phyloP scores from a whole-genome alignment of 176 grass and related monocot species.

The Carex cristatella region DNA sequence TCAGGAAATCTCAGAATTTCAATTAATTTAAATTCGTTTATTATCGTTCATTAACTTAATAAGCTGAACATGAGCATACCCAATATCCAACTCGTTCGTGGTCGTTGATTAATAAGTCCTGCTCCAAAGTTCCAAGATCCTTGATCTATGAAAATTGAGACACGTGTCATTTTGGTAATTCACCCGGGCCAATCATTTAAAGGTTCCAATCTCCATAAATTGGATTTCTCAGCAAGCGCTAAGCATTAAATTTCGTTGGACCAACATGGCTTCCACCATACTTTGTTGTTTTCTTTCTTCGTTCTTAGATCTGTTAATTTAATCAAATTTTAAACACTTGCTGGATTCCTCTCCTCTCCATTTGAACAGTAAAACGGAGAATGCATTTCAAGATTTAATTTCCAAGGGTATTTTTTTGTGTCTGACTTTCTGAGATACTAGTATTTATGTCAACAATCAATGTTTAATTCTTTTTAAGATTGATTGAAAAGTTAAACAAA shows the following conservation, averaged over 20 bases:
- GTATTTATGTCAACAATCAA: not conserved
- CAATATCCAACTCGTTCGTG: no score
- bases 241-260: constrained; percentile 15
- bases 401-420: no score
- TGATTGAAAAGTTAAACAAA: no score
- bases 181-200: not conserved
- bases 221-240: constrained; percentile 10
- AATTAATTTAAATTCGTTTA: no score
- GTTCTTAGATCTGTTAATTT: not conserved
- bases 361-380: not conserved
- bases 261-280: constrained; percentile 21
- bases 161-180: constrained; percentile 12
- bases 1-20: no score
- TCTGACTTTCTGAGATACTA: no score
- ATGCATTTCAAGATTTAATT: not conserved
- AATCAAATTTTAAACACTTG: not conserved
- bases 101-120: no score
- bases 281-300: not conserved
- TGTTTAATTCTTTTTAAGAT: not conserved
- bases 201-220: not conserved
- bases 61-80: no score
- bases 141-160: not conserved
- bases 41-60: no score
- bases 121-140: not conserved
- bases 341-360: not conserved